Evolutionary conservation across 768 basidiomycete genomes (phyloP).

Genomic region (Nidularia sp.): DNA sequence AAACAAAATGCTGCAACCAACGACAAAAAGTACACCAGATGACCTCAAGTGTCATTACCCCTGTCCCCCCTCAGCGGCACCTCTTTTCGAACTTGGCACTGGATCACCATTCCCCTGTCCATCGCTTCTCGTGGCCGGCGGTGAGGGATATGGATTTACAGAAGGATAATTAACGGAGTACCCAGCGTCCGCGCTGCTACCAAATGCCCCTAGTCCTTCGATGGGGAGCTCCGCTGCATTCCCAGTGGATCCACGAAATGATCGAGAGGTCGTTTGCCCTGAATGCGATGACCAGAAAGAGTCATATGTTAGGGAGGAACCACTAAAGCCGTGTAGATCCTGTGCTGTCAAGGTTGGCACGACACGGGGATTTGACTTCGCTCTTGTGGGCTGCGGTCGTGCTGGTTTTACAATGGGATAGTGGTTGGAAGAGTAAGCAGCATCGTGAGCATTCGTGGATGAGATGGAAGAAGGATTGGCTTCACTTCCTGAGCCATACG

Average conservation of each 20-base stretch:
- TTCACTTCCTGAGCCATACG: no score
- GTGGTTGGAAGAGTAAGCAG: conserved; percentile 10
- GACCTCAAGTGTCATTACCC: no score
- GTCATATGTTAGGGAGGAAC: conserved; percentile 50
- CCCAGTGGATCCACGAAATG: conserved; percentile 10
- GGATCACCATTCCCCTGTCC: no score
- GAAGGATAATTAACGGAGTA: no score
- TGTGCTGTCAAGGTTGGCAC: conserved; percentile 14
- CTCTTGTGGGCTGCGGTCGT: conserved; percentile 11
- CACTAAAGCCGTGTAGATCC: conserved; percentile 21
- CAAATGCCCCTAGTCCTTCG: no score
- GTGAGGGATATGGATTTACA: no score
- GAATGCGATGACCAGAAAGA: conserved; percentile 61
- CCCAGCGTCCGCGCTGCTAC: no score
- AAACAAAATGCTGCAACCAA: no score
- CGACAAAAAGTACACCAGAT: no score
- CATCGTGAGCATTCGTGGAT: background rate
- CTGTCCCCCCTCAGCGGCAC: no score
- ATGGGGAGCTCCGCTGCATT: background rate
- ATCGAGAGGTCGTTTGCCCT: conserved; percentile 11
- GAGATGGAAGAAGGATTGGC: background rate
- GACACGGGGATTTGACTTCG: conserved; percentile 11
- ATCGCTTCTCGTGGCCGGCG: no score
- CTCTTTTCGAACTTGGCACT: no score
- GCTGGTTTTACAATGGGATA: conserved; percentile 12